phyloP scores from a whole-genome alignment of 768 basidiomycete genomes.

The Mycena alexandri region DNA sequence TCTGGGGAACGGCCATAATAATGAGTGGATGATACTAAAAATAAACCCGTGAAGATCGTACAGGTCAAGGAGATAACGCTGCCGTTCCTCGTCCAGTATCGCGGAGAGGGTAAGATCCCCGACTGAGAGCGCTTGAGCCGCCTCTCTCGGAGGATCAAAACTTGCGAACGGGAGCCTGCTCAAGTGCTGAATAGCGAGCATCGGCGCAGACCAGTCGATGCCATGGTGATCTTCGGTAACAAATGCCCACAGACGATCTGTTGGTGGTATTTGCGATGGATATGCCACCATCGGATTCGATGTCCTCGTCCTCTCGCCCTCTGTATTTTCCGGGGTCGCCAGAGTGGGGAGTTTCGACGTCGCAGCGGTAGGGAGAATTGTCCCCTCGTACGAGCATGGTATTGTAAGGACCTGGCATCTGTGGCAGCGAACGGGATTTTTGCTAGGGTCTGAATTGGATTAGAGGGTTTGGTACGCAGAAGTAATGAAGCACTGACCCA shows the following conservation, averaged over 20 bases:
- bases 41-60: slow-evolving; percentile 35
- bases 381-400: slow-evolving; percentile 56
- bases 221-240: slow-evolving; percentile 44
- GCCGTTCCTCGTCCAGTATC: slow-evolving; percentile 49
- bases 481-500: slow-evolving; percentile 42
- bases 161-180: slow-evolving; percentile 25
- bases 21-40: slow-evolving; percentile 44
- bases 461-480: not conserved
- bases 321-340: not conserved
- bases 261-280: slow-evolving; percentile 42
- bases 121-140: slow-evolving; percentile 42
- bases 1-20: slow-evolving; percentile 53
- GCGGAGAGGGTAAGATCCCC: slow-evolving; percentile 45
- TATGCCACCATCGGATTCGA: not conserved
- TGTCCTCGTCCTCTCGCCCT: not conserved
- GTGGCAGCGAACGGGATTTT: slow-evolving; percentile 50
- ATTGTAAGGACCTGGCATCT: slow-evolving; percentile 57
- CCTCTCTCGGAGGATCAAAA: not conserved
- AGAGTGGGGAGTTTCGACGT: slow-evolving; percentile 14
- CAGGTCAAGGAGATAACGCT: slow-evolving; percentile 49
- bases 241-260: slow-evolving; percentile 55
- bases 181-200: slow-evolving; percentile 54
- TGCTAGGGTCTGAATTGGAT: slow-evolving; percentile 34
- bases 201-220: slow-evolving; percentile 56
- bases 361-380: slow-evolving; percentile 25